Percentiles rank a stretch among this genome's conserved stretches.
Conservation (phyloP, 2,329 filamentous ascomycete species). For the Chrysoporthe puriensis region DNA sequence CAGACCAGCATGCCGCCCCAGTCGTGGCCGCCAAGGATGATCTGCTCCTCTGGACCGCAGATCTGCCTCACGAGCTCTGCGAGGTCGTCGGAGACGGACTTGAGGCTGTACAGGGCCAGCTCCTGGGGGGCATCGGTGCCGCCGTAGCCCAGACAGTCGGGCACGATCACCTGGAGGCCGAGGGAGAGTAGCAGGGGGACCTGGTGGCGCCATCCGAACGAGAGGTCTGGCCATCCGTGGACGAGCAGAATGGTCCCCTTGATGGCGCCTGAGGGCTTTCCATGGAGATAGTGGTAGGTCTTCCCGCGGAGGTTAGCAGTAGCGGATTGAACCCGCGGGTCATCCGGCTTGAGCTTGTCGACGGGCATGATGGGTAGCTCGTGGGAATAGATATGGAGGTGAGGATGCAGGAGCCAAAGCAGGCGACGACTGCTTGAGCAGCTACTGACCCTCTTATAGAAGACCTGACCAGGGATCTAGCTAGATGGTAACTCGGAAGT, state of each 20-base stretch:
- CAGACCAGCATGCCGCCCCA: constrained; percentile 82
- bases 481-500: no score
- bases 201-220: constrained; percentile 87
- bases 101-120: constrained; percentile 68
- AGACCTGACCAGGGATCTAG: background rate
- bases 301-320: constrained; percentile 67
- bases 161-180: constrained; percentile 78
- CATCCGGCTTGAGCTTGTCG: constrained; percentile 68
- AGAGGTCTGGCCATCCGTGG: constrained; percentile 83
- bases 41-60: constrained; percentile 47
- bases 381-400: no score
- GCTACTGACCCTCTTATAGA: background rate
- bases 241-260: constrained; percentile 46
- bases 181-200: constrained; percentile 75
- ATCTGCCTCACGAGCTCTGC: constrained; percentile 68
- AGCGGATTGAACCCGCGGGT: constrained; percentile 68
- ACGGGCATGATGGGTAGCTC: constrained; percentile 43
- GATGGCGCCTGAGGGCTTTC: constrained; percentile 49
- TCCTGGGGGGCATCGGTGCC: constrained; percentile 70
- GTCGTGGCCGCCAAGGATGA: constrained; percentile 89
- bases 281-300: constrained; percentile 69
- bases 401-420: background rate
- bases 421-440: background rate
- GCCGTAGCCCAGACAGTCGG: constrained; percentile 87
- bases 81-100: constrained; percentile 75